Conservation (phyloP, 805 yeast genomes). For the Cyberlindnera saturnus region DNA sequence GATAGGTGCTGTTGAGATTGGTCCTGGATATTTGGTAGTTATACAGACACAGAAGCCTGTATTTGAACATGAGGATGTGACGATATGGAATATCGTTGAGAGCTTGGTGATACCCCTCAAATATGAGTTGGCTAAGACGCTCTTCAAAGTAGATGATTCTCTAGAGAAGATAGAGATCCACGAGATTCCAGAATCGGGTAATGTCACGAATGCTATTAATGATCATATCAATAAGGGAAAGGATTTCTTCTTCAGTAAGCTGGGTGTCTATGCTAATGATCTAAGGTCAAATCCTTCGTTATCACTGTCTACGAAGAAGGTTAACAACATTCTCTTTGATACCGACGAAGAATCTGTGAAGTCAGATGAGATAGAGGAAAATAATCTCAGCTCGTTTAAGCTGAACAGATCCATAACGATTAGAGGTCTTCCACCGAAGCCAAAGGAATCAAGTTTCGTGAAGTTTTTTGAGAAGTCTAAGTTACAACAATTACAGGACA, state of each 20-base stretch:
- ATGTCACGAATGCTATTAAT: background rate
- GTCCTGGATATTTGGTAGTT: constrained; percentile 21
- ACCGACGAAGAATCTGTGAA: background rate
- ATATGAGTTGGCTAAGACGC: constrained; percentile 12
- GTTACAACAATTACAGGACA: background rate
- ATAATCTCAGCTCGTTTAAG: constrained; percentile 12
- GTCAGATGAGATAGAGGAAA: constrained; percentile 1
- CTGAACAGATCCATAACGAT: constrained; percentile 21
- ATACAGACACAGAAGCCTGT: constrained; percentile 12
- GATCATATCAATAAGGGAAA: constrained; percentile 11
- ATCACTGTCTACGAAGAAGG: constrained; percentile 12
- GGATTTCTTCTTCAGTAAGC: constrained; percentile 20
- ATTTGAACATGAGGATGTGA: constrained; percentile 9
- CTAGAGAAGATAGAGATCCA: background rate
- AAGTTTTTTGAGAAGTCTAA: constrained; percentile 10
- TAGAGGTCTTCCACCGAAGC: constrained; percentile 3
- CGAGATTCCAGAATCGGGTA: background rate
- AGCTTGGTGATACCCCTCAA: constrained; percentile 20
- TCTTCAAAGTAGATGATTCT: constrained; percentile 6
- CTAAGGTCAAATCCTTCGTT: constrained; percentile 21
- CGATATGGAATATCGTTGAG: constrained; percentile 16
- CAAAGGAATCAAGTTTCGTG: constrained; percentile 4
- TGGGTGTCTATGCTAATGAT: constrained; percentile 23
- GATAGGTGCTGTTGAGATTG: constrained; percentile 18
- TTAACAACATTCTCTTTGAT: constrained; percentile 7